These are phyloP conservation scores for Leccinum truebloodii DNA, from an alignment of 768 basidiomycete species.

Conservation along the genomic window DNA sequence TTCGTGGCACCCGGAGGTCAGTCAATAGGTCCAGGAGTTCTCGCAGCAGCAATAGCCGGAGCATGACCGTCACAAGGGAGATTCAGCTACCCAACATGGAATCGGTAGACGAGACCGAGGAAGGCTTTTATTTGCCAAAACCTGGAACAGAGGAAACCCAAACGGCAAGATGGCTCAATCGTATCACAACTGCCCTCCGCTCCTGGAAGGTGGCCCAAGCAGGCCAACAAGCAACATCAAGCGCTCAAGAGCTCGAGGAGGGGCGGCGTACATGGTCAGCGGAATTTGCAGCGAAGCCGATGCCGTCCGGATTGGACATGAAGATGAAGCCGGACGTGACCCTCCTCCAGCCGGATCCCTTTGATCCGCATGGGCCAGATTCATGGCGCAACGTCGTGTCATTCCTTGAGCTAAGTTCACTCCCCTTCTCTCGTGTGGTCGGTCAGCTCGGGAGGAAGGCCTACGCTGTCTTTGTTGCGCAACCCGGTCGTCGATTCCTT, in stretches of 20 bases:
- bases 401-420: neutral
- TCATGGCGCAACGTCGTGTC: neutral
- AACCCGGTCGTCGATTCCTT: neutral
- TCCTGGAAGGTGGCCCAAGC: too few relatives aligned
- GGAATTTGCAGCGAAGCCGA: neutral
- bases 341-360: neutral
- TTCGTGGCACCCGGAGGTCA: neutral
- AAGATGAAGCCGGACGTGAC: neutral
- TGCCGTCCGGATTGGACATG: neutral
- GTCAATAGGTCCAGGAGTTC: neutral
- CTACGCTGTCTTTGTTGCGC: neutral
- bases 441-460: neutral
- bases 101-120: neutral
- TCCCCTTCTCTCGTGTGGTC: neutral
- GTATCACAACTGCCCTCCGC: neutral
- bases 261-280: neutral
- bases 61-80: neutral
- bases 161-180: neutral
- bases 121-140: neutral
- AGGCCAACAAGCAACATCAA: too few relatives aligned
- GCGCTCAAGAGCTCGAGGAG: too few relatives aligned
- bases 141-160: neutral
- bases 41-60: neutral
- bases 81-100: neutral
- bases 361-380: neutral